Percentiles rank a stretch among this genome's conserved stretches.
Evolutionary conservation across 2,329 filamentous ascomycete genomes (phyloP).

Genomic region (Sphaerulina vaccinii): DNA sequence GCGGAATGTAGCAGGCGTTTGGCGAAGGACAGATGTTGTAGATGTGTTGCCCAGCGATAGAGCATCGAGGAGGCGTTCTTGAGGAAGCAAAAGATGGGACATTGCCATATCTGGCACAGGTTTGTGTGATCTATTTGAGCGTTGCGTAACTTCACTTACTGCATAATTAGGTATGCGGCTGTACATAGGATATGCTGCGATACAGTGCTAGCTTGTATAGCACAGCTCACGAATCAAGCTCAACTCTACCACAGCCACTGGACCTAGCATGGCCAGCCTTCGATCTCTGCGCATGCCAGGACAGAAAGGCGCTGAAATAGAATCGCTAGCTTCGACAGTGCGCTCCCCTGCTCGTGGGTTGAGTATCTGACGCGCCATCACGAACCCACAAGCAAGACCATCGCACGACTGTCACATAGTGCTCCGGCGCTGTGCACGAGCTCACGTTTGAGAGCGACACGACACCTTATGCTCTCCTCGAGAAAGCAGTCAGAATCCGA

Average conservation of each 20-base stretch:
- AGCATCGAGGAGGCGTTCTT: slow-evolving; percentile 5
- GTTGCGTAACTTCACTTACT: slow-evolving; percentile 7
- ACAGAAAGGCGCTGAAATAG: no score
- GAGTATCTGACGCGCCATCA: no score
- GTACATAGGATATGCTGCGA: slow-evolving; percentile 6
- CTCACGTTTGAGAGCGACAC: no score
- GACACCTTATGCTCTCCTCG: neutral
- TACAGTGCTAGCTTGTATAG: slow-evolving; percentile 3
- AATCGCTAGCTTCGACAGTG: no score
- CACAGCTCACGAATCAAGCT: slow-evolving; percentile 1
- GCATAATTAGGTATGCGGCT: slow-evolving; percentile 6
- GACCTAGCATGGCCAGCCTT: no score
- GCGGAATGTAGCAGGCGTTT: slow-evolving; percentile 9
- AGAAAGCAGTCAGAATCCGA: neutral
- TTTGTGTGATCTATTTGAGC: slow-evolving; percentile 8
- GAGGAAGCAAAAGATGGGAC: neutral
- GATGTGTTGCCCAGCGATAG: slow-evolving; percentile 9
- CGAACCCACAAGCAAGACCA: no score
- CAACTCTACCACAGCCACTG: slow-evolving; percentile 8
- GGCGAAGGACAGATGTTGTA: slow-evolving; percentile 11
- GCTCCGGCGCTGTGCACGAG: neutral
- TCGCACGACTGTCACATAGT: neutral
- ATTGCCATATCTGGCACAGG: slow-evolving; percentile 5
- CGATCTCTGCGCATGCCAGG: no score
- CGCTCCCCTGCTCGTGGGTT: no score